Conservation (phyloP, 495 filamentous ascomycete genomes). For the Podospora bellae-mahoneyi region DNA sequence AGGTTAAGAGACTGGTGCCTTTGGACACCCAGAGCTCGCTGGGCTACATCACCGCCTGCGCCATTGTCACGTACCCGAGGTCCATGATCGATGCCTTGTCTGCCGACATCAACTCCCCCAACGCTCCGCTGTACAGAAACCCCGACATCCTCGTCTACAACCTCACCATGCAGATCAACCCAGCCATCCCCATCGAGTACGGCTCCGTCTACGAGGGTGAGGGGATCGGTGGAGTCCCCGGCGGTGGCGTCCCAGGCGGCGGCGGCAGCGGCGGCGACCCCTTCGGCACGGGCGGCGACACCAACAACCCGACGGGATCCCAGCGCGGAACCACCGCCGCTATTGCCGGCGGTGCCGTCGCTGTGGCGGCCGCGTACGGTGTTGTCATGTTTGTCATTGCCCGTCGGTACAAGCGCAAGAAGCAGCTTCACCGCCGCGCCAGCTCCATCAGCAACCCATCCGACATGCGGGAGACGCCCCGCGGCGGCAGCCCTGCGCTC, state of each 20-base stretch:
- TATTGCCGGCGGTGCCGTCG: slow-evolving; percentile 73
- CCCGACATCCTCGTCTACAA: slow-evolving; percentile 55
- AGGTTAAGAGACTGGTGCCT: slow-evolving; percentile 71
- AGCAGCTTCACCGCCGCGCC: slow-evolving; percentile 72
- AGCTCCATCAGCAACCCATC: slow-evolving; percentile 58
- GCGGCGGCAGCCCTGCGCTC: slow-evolving; percentile 53
- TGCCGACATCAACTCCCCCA: slow-evolving; percentile 63
- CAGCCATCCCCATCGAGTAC: slow-evolving; percentile 72
- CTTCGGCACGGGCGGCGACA: slow-evolving; percentile 35
- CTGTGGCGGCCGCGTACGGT: slow-evolving; percentile 85
- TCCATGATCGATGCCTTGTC: slow-evolving; percentile 60
- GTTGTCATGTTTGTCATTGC: slow-evolving; percentile 98
- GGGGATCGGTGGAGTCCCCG: slow-evolving; percentile 18
- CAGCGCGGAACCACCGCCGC: slow-evolving; percentile 76
- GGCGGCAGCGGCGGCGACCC: slow-evolving; percentile 30
- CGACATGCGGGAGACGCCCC: slow-evolving; percentile 55
- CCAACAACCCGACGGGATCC: slow-evolving; percentile 32
- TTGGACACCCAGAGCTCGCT: slow-evolving; percentile 66
- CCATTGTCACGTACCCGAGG: slow-evolving; percentile 67
- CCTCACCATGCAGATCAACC: slow-evolving; percentile 78
- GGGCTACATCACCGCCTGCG: slow-evolving; percentile 82
- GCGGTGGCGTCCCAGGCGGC: slow-evolving; percentile 24
- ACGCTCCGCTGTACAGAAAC: slow-evolving; percentile 70
- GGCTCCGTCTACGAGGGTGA: slow-evolving; percentile 25
- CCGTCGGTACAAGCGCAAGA: slow-evolving; percentile 85